These are phyloP conservation scores for Monosporascus cannonballus DNA, from an alignment of 2,329 filamentous ascomycete species.

Conservation along the genomic window DNA sequence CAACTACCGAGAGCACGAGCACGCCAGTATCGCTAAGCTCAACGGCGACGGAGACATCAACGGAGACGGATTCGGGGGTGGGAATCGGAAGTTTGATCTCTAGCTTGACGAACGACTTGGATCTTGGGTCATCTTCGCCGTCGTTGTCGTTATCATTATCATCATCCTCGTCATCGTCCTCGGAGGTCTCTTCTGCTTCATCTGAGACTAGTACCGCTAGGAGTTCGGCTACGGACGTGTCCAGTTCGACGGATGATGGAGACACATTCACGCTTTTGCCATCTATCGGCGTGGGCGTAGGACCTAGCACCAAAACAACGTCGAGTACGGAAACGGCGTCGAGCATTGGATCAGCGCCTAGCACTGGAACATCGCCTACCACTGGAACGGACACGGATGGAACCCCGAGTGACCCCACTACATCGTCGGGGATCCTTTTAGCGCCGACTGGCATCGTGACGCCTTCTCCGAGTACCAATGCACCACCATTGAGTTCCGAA, in stretches of 20 bases:
- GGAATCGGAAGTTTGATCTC: constrained; percentile 21
- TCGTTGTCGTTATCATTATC: neutral
- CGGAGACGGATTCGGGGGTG: constrained; percentile 14
- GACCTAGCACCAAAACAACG: neutral
- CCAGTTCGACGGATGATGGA: neutral
- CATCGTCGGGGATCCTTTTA: constrained; percentile 20
- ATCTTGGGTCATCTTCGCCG: neutral
- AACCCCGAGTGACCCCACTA: constrained; percentile 2
- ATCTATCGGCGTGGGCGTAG: neutral
- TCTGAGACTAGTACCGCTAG: neutral
- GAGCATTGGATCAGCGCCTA: neutral
- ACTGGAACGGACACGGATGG: neutral
- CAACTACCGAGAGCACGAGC: constrained; percentile 8
- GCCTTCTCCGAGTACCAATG: constrained; percentile 4
- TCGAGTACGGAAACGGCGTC: neutral
- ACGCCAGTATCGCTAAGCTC: too few species aligned
- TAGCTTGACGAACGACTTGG: constrained; percentile 9
- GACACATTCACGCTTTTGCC: neutral
- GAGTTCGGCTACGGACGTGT: neutral
- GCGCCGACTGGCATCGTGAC: constrained; percentile 23
- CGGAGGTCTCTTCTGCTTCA: neutral
- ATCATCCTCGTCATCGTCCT: neutral
- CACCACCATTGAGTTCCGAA: too few species aligned
- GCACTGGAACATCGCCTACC: constrained; percentile 3
- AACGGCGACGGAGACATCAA: neutral